Evolutionary conservation across 2,329 filamentous ascomycete species (phyloP).

Genomic region (Ophiostoma perfectum): DNA sequence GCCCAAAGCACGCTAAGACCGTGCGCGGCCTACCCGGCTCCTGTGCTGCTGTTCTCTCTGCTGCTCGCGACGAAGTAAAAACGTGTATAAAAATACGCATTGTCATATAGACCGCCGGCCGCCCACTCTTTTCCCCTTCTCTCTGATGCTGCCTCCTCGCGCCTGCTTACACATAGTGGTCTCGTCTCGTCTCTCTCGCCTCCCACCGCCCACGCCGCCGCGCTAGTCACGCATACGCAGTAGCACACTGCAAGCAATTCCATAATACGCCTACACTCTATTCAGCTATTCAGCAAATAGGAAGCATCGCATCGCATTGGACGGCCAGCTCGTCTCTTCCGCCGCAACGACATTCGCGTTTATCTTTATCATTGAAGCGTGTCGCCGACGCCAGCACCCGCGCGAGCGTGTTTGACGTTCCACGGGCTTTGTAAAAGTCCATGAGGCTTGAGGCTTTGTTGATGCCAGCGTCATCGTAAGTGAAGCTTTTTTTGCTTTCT

Average conservation of each 20-base stretch:
- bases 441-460: not conserved
- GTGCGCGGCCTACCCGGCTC: conserved; percentile 25
- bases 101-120: conserved; percentile 31
- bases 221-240: conserved; percentile 10
- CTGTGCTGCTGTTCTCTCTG: conserved; percentile 17
- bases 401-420: not conserved
- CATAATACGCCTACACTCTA: not conserved
- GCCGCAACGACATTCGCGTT: too few species aligned
- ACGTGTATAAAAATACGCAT: conserved; percentile 33
- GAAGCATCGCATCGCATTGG: not conserved
- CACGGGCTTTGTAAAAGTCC: not conserved
- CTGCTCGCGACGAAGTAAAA: conserved; percentile 21
- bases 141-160: conserved; percentile 17
- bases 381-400: too few species aligned
- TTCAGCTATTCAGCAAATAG: conserved; percentile 5
- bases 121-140: conserved; percentile 28
- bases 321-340: too few species aligned
- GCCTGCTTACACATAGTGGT: not conserved
- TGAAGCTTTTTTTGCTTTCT: conserved; percentile 4
- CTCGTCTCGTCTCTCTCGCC: not conserved
- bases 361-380: too few species aligned
- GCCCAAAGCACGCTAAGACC: conserved; percentile 22
- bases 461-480: not conserved
- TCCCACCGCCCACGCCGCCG: conserved; percentile 12
- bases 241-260: not conserved